Evolutionary conservation across 2,329 filamentous ascomycete genomes (phyloP).

Genomic region (Aureobasidium namibiae): DNA sequence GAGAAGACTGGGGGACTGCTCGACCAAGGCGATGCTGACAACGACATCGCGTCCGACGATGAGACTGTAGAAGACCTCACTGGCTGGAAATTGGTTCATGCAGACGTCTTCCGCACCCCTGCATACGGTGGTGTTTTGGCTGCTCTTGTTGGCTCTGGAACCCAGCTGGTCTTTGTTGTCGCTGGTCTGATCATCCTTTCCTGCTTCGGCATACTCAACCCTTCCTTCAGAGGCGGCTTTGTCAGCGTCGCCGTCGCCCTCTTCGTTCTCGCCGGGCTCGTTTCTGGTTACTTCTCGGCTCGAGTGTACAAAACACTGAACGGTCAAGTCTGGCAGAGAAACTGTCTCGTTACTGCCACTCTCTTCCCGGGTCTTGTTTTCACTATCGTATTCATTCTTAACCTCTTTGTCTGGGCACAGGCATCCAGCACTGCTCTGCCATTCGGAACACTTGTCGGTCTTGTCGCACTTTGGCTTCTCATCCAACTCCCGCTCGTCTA

Average conservation of each 20-base stretch:
- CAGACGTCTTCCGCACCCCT: slow-evolving; percentile 77
- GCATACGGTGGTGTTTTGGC: slow-evolving; percentile 63
- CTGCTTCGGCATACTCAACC: slow-evolving; percentile 71
- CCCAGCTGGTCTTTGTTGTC: slow-evolving; percentile 78
- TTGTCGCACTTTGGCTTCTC: slow-evolving; percentile 72
- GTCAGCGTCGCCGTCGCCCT: slow-evolving; percentile 75
- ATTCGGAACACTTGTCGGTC: slow-evolving; percentile 66
- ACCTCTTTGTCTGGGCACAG: slow-evolving; percentile 85
- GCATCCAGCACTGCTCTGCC: slow-evolving; percentile 81
- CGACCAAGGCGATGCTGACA: slow-evolving; percentile 31
- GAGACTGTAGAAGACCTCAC: slow-evolving; percentile 70
- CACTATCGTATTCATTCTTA: slow-evolving; percentile 66
- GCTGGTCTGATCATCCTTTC: slow-evolving; percentile 60
- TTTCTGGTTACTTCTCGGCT: slow-evolving; percentile 82
- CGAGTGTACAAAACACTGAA: slow-evolving; percentile 78
- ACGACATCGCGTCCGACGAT: slow-evolving; percentile 48
- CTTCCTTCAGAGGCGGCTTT: slow-evolving; percentile 83
- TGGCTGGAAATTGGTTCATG: slow-evolving; percentile 82
- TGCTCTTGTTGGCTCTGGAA: slow-evolving; percentile 74
- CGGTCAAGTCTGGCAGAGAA: slow-evolving; percentile 64
- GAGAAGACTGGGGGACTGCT: slow-evolving; percentile 55
- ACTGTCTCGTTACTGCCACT: slow-evolving; percentile 63
- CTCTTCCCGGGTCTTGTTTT: slow-evolving; percentile 76
- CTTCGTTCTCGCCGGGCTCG: slow-evolving; percentile 73
- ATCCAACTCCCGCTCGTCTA: slow-evolving; percentile 83